A percentile compares a stretch with the other conserved stretches of the same genome.
These are phyloP conservation scores for Dujonia santamariae DNA, from an alignment of 1,139 yeast genomes.

Conservation along the genomic window DNA sequence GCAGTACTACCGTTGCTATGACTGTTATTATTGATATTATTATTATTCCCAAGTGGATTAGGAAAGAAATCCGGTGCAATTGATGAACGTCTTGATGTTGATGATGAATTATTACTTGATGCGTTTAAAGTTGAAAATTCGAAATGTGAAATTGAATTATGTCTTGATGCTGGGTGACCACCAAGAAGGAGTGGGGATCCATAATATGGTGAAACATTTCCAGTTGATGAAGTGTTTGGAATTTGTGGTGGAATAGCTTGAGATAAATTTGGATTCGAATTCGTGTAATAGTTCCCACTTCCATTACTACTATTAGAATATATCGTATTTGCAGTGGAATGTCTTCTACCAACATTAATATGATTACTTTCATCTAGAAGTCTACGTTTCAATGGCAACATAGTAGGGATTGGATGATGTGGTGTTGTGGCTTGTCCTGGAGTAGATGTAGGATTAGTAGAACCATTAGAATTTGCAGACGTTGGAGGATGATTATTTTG, in stretches of 20 bases:
- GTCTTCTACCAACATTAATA: conserved; percentile 15
- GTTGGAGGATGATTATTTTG: conserved; percentile 7
- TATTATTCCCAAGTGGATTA: conserved; percentile 22
- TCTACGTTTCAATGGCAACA: conserved; percentile 24
- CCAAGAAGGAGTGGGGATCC: conserved; percentile 32
- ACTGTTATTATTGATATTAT: conserved; percentile 4
- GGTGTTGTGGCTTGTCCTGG: background rate
- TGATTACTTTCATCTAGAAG: conserved; percentile 21
- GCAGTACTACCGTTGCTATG: background rate
- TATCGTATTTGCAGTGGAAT: conserved; percentile 26
- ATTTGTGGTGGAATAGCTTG: too few species aligned
- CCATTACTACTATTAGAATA: conserved; percentile 9
- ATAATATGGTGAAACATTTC: conserved; percentile 25
- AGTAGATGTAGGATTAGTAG: background rate
- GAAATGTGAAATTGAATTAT: conserved; percentile 35
- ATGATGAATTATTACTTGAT: conserved; percentile 24
- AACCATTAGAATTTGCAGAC: conserved; percentile 5
- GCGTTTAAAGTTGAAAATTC: conserved; percentile 26
- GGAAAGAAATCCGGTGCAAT: conserved; percentile 43
- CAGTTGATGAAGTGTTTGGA: conserved; percentile 12
- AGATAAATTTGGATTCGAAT: conserved; percentile 19
- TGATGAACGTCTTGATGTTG: conserved; percentile 30
- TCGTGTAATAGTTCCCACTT: conserved; percentile 8
- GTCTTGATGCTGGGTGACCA: conserved; percentile 26
- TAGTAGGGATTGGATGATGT: conserved; percentile 10